Evolutionary conservation across 2,329 filamentous ascomycete genomes (phyloP), one percentile per base, ranked within the genome.

Genomic region (Chrysoporthe puriensis): DNA sequence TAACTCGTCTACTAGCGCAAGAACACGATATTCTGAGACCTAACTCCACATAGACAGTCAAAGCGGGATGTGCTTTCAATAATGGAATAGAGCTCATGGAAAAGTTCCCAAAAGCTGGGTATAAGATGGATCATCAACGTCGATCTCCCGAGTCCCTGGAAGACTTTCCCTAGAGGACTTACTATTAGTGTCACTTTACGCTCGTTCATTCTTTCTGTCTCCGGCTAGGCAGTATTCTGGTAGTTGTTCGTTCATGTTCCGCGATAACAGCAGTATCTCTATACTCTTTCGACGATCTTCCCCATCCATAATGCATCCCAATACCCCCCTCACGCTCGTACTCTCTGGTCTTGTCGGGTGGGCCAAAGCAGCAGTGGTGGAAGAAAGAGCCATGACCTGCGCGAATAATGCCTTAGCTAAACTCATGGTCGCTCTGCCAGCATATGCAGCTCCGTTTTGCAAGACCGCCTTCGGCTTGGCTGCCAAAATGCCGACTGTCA

Each of bases 371-470:
- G 63, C 58, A n/a, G 52, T 42, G n/a, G 18, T 34, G 1, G 50
- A 18, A 48, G 26, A 44, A 6, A 52, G 59, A 43, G 59, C 63
- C 7, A 48, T 57, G 4, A 66, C 26, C 36, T 68, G 66, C 59
- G 9, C 63, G 8, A 54, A 46, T 14, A 34, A 66, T 34, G 13
- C 61, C 2, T 58, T 68, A 1, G 14, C 44, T 14, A 42, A 42
- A 18, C 59, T 68, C 26, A 66, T 66, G 66, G 6, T 9, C 11
- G 43, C 63, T 13, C 52, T 66, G 6, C 58, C 63, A 9, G 54
- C 43, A 42, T 66, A 66, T 7, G 63, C 59, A 4, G 50, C 36
- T 2, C 67, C 67, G 0, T 66, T 63, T n/a, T 69, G 67, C 52
- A 44, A 58, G 11, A 26, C 59, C 11, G 63, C 64, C 18, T 63